Percentiles rank a stretch among this genome's conserved stretches.
Conservation (phyloP, 139 green algal genomes). For the Pleodorina starrii region DNA sequence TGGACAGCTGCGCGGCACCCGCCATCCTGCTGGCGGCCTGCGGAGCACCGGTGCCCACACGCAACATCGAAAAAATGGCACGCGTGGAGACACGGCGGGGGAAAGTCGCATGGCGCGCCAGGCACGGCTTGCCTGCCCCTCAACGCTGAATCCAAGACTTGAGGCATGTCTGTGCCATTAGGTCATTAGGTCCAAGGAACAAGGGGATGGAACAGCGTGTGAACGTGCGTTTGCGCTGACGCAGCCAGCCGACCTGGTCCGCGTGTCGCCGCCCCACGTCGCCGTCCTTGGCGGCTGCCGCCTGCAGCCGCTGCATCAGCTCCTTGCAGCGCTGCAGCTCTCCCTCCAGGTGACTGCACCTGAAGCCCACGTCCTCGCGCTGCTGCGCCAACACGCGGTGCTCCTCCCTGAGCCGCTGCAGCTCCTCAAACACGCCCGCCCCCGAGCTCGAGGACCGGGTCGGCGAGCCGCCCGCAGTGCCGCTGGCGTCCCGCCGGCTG, state of each 20-base stretch:
- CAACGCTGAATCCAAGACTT: too few species aligned
- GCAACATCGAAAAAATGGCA: too few species aligned
- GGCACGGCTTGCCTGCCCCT: too few species aligned
- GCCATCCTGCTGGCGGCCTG: too few species aligned
- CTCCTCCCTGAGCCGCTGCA: not conserved
- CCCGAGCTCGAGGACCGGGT: not conserved
- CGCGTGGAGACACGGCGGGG: too few species aligned
- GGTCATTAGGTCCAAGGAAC: too few species aligned
- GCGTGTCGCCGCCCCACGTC: not conserved
- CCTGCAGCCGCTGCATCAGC: not conserved
- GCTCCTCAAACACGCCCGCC: slow-evolving; percentile 20
- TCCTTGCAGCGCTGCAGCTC: not conserved
- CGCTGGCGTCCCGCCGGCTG: too few species aligned
- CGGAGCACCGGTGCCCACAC: too few species aligned
- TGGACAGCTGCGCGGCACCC: slow-evolving; percentile 13
- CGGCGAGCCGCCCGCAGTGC: not conserved
- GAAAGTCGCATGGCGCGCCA: too few species aligned
- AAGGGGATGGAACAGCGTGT: too few species aligned
- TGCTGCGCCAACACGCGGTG: not conserved
- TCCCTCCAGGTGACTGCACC: not conserved
- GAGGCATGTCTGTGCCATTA: too few species aligned
- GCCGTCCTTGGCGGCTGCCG: not conserved
- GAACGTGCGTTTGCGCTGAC: too few species aligned
- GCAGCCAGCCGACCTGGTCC: not conserved
- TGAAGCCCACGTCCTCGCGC: not conserved